A percentile compares a stretch with the other conserved stretches of the same genome.
Conservation (phyloP, 2,329 filamentous ascomycete genomes). For the Ophiosphaerella herpotricha region DNA sequence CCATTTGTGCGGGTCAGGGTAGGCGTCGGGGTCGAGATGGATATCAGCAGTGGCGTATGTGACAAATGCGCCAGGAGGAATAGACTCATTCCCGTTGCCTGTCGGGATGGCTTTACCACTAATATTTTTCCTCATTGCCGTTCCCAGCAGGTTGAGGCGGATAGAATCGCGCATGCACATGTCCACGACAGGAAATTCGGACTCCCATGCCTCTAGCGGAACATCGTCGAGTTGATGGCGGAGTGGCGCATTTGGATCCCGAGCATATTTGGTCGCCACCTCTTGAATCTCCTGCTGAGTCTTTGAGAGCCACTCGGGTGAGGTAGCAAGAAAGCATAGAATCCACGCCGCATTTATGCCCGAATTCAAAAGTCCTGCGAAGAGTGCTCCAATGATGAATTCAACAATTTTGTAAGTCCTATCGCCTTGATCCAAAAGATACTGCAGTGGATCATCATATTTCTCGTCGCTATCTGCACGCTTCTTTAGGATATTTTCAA, state of each 20-base stretch:
- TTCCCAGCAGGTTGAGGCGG: conserved; percentile 55
- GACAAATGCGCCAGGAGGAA: conserved; percentile 56
- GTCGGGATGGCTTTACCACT: conserved; percentile 53
- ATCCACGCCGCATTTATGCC: conserved; percentile 62
- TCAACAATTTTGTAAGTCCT: conserved; percentile 50
- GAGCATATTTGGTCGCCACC: conserved; percentile 52
- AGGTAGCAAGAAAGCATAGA: conserved; percentile 36
- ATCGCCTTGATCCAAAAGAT: conserved; percentile 58
- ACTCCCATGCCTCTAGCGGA: conserved; percentile 60
- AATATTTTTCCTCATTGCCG: conserved; percentile 58
- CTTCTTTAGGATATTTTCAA: conserved; percentile 55
- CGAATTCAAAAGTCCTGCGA: conserved; percentile 62
- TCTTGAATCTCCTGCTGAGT: conserved; percentile 55
- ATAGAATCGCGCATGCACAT: conserved; percentile 60
- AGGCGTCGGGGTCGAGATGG: conserved; percentile 56
- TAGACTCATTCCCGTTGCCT: conserved; percentile 51
- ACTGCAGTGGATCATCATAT: conserved; percentile 59
- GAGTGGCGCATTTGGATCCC: conserved; percentile 40
- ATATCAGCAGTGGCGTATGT: conserved; percentile 54
- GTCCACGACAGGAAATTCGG: conserved; percentile 59
- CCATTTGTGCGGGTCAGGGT: conserved; percentile 55
- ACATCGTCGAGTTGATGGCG: conserved; percentile 50
- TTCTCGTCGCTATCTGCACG: conserved; percentile 49
- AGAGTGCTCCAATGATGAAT: conserved; percentile 60
- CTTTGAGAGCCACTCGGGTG: conserved; percentile 51